A percentile compares a stretch with the other conserved stretches of the same genome.
These are phyloP conservation scores for Galerina sulciceps DNA, from an alignment of 768 basidiomycete genomes.

Conservation along the genomic window DNA sequence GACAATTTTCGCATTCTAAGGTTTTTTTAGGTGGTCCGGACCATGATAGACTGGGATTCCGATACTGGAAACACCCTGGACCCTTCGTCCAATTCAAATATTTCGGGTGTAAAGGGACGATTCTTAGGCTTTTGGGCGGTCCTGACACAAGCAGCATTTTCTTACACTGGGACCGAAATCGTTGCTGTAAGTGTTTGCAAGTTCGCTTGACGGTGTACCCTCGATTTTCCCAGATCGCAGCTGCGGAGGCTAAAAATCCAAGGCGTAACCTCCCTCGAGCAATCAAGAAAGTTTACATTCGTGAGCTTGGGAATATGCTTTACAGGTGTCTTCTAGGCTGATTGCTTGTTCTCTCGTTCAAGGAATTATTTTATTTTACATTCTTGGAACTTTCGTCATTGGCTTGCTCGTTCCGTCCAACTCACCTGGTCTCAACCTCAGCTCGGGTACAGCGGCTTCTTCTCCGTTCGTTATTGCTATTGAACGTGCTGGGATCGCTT, in stretches of 20 bases:
- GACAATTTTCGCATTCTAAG: background rate
- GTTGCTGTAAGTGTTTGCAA: conserved; percentile 65
- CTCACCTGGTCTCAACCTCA: conserved; percentile 55
- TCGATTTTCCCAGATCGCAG: conserved; percentile 64
- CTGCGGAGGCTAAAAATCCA: conserved; percentile 90
- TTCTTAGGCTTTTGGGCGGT: conserved; percentile 68
- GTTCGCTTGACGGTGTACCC: background rate
- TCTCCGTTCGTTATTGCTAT: conserved; percentile 95
- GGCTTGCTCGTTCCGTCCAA: conserved; percentile 83
- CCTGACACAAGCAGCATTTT: conserved; percentile 89
- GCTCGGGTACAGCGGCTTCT: conserved; percentile 64
- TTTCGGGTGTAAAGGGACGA: conserved; percentile 69
- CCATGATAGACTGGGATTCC: conserved; percentile 74
- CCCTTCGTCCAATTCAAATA: conserved; percentile 79
- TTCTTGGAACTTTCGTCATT: conserved; percentile 72
- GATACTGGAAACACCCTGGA: conserved; percentile 89
- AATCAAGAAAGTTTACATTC: conserved; percentile 74
- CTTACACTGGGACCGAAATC: conserved; percentile 92
- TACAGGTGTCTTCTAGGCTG: no score
- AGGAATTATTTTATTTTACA: conserved; percentile 85
- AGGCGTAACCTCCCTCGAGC: conserved; percentile 65
- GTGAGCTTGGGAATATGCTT: conserved; percentile 32
- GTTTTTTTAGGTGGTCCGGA: conserved; percentile 67
- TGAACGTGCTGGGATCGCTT: conserved; percentile 81
- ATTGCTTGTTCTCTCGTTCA: conserved; percentile 31